Conservation (phyloP, 2,329 filamentous ascomycete genomes). For the Verticillium tricorpus region DNA sequence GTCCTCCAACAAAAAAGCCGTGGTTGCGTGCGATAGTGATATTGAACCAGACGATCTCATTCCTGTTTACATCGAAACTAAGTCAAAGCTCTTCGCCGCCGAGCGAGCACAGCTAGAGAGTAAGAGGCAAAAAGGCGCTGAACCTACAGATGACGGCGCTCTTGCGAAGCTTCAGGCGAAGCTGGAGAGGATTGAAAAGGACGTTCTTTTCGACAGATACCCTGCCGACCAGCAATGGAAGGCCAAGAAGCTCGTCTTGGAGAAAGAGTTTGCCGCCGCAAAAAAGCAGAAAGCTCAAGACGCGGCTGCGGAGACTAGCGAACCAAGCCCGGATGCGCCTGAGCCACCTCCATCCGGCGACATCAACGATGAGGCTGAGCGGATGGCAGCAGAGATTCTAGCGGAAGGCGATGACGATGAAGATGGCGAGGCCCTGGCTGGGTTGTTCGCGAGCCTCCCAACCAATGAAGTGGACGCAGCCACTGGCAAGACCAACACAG, state of each 20-base stretch:
- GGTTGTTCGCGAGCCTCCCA: constrained; percentile 57
- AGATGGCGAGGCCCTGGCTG: constrained; percentile 46
- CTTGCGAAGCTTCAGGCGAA: constrained; percentile 67
- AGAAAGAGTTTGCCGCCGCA: constrained; percentile 54
- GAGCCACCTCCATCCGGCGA: constrained; percentile 28
- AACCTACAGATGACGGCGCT: constrained; percentile 44
- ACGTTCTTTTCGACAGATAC: constrained; percentile 68
- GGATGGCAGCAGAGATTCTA: constrained; percentile 55
- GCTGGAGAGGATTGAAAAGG: constrained; percentile 70
- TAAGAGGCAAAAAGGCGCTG: constrained; percentile 30
- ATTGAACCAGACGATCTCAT: constrained; percentile 72
- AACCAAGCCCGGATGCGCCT: neutral
- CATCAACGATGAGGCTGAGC: constrained; percentile 51
- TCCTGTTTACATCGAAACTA: constrained; percentile 72
- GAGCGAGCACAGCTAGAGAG: constrained; percentile 44
- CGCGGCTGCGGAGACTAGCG: constrained; percentile 18
- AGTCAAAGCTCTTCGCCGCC: constrained; percentile 60
- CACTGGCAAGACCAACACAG: constrained; percentile 54
- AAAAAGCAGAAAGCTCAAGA: constrained; percentile 35
- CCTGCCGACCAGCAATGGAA: constrained; percentile 65
- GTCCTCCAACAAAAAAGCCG: constrained; percentile 34
- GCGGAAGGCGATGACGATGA: constrained; percentile 51
- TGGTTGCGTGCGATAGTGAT: constrained; percentile 59
- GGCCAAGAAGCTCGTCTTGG: constrained; percentile 50
- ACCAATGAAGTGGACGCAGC: constrained; percentile 53